Evolutionary conservation across 1,139 yeast genomes (phyloP).

Genomic region (Taiozyma onychis): DNA sequence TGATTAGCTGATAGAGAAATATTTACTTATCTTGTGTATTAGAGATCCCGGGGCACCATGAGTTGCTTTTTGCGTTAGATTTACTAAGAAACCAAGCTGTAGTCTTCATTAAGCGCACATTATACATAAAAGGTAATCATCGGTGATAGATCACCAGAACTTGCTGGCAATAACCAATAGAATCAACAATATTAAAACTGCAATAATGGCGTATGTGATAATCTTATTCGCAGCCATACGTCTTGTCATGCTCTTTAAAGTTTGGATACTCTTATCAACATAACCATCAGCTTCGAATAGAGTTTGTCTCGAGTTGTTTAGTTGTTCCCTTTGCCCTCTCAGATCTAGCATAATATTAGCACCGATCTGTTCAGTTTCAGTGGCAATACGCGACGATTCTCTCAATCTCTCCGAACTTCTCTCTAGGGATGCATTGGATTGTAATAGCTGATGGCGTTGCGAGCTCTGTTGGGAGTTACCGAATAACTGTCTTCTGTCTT

Average conservation of each 20-base stretch:
- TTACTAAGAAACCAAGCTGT: not conserved
- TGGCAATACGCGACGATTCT: slow-evolving; percentile 85
- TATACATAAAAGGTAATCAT: not conserved
- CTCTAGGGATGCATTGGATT: slow-evolving; percentile 76
- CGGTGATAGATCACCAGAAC: slow-evolving; percentile 37
- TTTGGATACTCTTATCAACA: slow-evolving; percentile 83
- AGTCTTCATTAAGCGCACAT: not conserved
- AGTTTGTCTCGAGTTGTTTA: slow-evolving; percentile 76
- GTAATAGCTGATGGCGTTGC: slow-evolving; percentile 78
- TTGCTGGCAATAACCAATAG: slow-evolving; percentile 83
- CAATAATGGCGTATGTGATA: slow-evolving; percentile 93
- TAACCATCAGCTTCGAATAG: slow-evolving; percentile 87
- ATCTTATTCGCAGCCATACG: slow-evolving; percentile 92
- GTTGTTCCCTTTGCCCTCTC: slow-evolving; percentile 90
- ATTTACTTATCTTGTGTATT: not conserved
- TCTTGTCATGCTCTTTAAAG: slow-evolving; percentile 88
- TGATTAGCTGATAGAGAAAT: not conserved
- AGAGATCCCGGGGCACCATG: not conserved
- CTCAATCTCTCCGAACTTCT: slow-evolving; percentile 77
- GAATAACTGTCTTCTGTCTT: slow-evolving; percentile 62
- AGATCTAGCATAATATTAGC: slow-evolving; percentile 86
- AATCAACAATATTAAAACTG: slow-evolving; percentile 76
- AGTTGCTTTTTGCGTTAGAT: not conserved
- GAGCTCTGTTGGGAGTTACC: slow-evolving; percentile 48
- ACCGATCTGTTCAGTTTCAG: slow-evolving; percentile 90